Evolutionary conservation across 768 basidiomycete species (phyloP), one percentile per base, ranked within the genome.

Genomic region (Mycena galopus): DNA sequence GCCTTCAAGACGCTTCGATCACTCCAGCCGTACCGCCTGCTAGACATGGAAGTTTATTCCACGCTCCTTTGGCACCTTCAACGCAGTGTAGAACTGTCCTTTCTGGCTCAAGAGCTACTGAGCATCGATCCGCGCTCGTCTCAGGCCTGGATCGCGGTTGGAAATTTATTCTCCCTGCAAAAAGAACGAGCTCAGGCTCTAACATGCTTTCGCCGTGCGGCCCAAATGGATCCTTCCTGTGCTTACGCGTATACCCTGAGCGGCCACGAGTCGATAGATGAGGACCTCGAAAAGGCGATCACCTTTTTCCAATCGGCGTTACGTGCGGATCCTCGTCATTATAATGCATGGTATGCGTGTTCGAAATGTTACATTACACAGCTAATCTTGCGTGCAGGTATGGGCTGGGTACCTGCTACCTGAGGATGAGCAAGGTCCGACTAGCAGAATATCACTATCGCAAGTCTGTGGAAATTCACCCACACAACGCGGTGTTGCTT

Each of bases 401-500:
- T 82, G 98, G 98, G n/a, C 86, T 99, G 76, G 98, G 98, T 72
- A 95, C 95, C 39, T 98, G 96, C 79, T 99, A 98, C 86, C 87
- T 97, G 81, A 90, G 96, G 77, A 95, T 93, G 89, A 96, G 94
- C 82, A 98, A 97, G 85, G 85, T 95, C 69, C 91, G 94, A 55
- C 86, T 97, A 62, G 98, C 98, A 53, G 96, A 99, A 81, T 98
- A 97, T 84, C 97, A 99, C 83, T 99, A 95, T 86, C 90, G 94
- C 76, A 94, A 93, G 80, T 97, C 98, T 4, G 88, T 93, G 39
- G 91, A 94, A 76, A 96, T 99, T 81, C 96, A 98, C 81, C 95
- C 96, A 47, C 90, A 92, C 76, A 99, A 98, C 82, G 96, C 96
- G 17, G 96, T 99, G n/a, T 86, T 99, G 72, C 85, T 97, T 70